Evolutionary conservation across 345 rosid genomes (phyloP).

Genomic region (Eucalyptus melliodora): DNA sequence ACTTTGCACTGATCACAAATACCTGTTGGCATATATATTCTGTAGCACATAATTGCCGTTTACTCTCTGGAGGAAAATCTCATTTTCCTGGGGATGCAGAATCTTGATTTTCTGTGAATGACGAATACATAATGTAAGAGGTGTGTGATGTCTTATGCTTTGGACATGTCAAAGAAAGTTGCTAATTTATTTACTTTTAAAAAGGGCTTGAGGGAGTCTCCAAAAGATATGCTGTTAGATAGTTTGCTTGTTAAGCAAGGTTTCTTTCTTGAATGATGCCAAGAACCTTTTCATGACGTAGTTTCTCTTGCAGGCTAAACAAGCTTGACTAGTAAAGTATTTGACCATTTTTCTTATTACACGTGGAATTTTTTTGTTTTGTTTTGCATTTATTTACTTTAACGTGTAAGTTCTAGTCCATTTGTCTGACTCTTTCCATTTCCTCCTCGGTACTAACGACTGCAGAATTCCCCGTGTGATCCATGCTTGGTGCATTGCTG

Average conservation of each 20-base stretch:
- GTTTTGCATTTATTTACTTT: background rate
- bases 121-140: background rate
- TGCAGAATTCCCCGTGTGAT: slow-evolving; percentile 87
- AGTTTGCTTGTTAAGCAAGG: background rate
- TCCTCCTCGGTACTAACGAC: background rate
- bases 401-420: background rate
- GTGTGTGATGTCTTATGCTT: background rate
- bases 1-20: background rate
- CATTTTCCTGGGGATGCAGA: background rate
- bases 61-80: background rate
- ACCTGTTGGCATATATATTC: background rate
- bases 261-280: background rate
- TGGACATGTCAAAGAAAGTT: background rate
- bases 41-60: background rate
- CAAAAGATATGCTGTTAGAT: background rate
- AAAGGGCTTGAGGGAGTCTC: background rate
- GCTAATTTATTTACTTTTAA: background rate
- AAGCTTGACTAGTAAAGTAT: background rate
- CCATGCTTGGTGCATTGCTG: slow-evolving; percentile 72
- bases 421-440: background rate
- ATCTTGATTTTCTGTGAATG: background rate
- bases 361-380: background rate
- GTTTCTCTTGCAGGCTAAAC: background rate
- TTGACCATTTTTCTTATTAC: background rate
- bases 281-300: background rate